Conservation (phyloP, 441 rosid species). For the Theobroma grandiflorum region DNA sequence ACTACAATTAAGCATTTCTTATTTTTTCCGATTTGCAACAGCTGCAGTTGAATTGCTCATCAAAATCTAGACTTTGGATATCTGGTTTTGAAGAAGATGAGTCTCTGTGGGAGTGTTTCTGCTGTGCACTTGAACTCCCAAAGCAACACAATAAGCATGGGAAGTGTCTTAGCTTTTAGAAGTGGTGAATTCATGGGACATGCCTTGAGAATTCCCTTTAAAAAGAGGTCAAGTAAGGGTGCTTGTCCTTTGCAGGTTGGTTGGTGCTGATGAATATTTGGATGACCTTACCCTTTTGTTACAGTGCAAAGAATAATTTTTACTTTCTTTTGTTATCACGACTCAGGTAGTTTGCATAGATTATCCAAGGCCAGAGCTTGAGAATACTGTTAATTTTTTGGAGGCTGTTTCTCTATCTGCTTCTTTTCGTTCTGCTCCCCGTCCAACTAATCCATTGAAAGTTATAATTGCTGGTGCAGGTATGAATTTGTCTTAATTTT, state of each 20-base stretch:
- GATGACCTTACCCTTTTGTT: background rate
- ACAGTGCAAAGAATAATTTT: conserved; percentile 1
- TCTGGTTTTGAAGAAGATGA: conserved; percentile 43
- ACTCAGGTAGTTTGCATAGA: conserved; percentile 83
- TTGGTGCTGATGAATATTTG: conserved; percentile 14
- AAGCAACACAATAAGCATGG: conserved; percentile 27
- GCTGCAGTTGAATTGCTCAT: conserved; percentile 17
- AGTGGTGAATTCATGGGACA: conserved; percentile 56
- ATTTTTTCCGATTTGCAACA: conserved; percentile 8
- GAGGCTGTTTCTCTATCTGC: conserved; percentile 90
- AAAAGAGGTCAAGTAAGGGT: conserved; percentile 42
- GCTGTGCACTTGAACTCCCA: conserved; percentile 51
- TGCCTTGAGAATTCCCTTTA: conserved; percentile 43
- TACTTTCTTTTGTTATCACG: background rate
- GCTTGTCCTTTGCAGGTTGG: conserved; percentile 54
- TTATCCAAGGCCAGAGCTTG: conserved; percentile 88
- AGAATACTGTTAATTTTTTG: conserved; percentile 74
- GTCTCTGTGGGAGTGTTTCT: conserved; percentile 58
- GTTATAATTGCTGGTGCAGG: conserved; percentile 96
- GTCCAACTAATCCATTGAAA: conserved; percentile 75
- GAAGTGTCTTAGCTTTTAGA: conserved; percentile 44
- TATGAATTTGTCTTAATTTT: conserved; percentile 24
- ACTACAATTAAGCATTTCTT: background rate
- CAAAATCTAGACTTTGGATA: background rate
- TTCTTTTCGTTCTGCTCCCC: conserved; percentile 67